Evolutionary conservation across 148 eudicot species (phyloP).

Genomic region (Heliamphora exappendiculata): DNA sequence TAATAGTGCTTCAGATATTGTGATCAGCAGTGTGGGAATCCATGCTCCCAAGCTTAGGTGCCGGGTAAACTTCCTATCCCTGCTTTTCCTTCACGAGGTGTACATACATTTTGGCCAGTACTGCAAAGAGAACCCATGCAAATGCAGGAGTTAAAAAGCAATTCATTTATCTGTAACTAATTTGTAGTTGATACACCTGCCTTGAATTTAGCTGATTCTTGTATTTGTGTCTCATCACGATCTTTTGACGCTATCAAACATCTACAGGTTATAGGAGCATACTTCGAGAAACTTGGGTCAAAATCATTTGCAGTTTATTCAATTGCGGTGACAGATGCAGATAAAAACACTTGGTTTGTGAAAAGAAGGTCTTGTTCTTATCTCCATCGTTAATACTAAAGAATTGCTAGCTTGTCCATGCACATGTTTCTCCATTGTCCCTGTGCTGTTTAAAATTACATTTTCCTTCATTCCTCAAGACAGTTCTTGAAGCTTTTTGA

Average conservation of each 20-base stretch:
- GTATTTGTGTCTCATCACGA: background rate
- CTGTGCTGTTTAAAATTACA: constrained; percentile 5
- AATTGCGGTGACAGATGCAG: constrained; percentile 82
- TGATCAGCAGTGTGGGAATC: constrained; percentile 49
- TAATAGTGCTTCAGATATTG: constrained; percentile 36
- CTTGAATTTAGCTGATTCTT: background rate
- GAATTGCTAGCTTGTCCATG: background rate
- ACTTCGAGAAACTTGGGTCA: constrained; percentile 83
- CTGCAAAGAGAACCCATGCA: background rate
- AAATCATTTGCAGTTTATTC: constrained; percentile 95
- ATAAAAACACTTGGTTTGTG: constrained; percentile 85
- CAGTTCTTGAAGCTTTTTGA: background rate
- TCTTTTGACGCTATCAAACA: background rate
- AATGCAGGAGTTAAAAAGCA: background rate
- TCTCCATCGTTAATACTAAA: constrained; percentile 5
- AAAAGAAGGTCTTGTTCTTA: constrained; percentile 65
- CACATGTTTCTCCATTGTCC: constrained; percentile 4
- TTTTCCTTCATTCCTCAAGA: background rate
- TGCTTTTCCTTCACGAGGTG: background rate
- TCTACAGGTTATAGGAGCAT: constrained; percentile 82
- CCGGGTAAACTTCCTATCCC: constrained; percentile 52
- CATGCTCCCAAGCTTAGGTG: constrained; percentile 63
- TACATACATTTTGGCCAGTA: background rate
- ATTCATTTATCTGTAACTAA: background rate
- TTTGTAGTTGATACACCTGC: background rate